A percentile compares a stretch with the other conserved stretches of the same genome.
phyloP scores from a whole-genome alignment of 2,329 filamentous ascomycete genomes.

The Periconia macrospinosa region DNA sequence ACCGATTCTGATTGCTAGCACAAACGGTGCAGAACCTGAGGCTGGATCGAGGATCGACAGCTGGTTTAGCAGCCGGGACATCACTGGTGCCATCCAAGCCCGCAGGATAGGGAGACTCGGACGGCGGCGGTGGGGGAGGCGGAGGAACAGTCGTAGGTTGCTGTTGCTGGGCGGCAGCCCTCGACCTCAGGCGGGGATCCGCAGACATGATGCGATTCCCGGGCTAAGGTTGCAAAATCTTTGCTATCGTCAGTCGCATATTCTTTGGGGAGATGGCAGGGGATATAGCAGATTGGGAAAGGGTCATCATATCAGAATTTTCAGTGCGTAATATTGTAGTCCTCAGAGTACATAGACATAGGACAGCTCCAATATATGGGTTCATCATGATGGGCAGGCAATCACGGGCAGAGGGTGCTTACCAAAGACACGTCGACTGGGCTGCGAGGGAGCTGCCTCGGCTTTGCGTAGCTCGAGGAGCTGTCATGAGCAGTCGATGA shows the following conservation, averaged over 20 bases:
- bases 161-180: slow-evolving; percentile 40
- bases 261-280: slow-evolving; percentile 1
- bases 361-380: slow-evolving; percentile 77
- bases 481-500: slow-evolving; percentile 14
- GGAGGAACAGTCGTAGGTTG: slow-evolving; percentile 50
- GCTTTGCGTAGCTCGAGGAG: slow-evolving; percentile 3
- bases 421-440: slow-evolving; percentile 8
- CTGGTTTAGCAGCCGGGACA: slow-evolving; percentile 18
- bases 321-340: slow-evolving; percentile 53
- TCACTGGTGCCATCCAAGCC: slow-evolving; percentile 35
- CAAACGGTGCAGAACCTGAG: slow-evolving; percentile 99
- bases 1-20: slow-evolving; percentile 97
- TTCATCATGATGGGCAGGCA: slow-evolving; percentile 56
- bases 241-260: slow-evolving; percentile 24
- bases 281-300: slow-evolving; percentile 6
- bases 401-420: slow-evolving; percentile 8
- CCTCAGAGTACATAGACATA: slow-evolving; percentile 59
- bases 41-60: slow-evolving; percentile 68
- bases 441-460: not conserved
- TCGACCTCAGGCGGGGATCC: slow-evolving; percentile 54
- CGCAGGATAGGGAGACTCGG: slow-evolving; percentile 39
- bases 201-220: slow-evolving; percentile 37
- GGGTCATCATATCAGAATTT: slow-evolving; percentile 41
- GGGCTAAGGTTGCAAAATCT: slow-evolving; percentile 23
- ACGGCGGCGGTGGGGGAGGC: slow-evolving; percentile 52